Percentiles rank a stretch among this genome's conserved stretches.
Evolutionary conservation across 2,329 filamentous ascomycete genomes (phyloP).

Genomic region (Phyllosticta citribraziliensis): DNA sequence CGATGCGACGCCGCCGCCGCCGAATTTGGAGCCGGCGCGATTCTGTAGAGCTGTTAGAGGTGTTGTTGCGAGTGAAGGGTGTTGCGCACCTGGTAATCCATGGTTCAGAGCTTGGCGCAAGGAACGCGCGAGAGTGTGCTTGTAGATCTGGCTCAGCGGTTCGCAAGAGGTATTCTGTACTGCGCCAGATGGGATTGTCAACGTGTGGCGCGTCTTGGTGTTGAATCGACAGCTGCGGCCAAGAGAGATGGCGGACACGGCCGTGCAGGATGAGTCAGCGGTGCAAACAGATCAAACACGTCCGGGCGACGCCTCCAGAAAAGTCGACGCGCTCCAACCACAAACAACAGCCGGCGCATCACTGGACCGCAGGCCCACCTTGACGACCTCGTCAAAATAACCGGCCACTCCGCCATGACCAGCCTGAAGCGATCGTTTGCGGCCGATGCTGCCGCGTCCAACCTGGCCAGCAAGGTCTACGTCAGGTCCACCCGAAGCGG

Average conservation of each 20-base stretch:
- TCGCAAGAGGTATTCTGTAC: neutral
- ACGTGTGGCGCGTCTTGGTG: neutral
- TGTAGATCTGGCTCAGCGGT: neutral
- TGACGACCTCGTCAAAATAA: neutral
- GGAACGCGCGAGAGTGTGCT: neutral
- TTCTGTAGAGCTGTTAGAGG: slow-evolving; percentile 46
- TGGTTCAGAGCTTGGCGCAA: neutral
- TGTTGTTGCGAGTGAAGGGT: neutral
- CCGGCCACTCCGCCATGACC: slow-evolving; percentile 36
- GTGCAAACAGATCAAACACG: slow-evolving; percentile 8
- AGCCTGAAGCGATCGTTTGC: slow-evolving; percentile 51
- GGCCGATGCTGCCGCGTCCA: slow-evolving; percentile 50
- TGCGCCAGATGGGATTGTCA: neutral
- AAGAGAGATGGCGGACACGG: neutral
- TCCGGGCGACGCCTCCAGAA: slow-evolving; percentile 1
- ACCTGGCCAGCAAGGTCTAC: slow-evolving; percentile 90
- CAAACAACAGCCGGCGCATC: neutral
- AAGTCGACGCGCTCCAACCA: slow-evolving; percentile 2
- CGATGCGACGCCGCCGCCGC: slow-evolving; percentile 91
- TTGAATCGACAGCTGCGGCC: neutral
- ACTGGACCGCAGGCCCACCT: neutral
- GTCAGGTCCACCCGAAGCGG: slow-evolving; percentile 89
- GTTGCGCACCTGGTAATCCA: slow-evolving; percentile 11
- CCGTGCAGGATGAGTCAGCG: neutral
- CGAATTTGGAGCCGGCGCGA: slow-evolving; percentile 93